Conservation (phyloP, 768 basidiomycete genomes). For the Leccinum ochraceum region DNA sequence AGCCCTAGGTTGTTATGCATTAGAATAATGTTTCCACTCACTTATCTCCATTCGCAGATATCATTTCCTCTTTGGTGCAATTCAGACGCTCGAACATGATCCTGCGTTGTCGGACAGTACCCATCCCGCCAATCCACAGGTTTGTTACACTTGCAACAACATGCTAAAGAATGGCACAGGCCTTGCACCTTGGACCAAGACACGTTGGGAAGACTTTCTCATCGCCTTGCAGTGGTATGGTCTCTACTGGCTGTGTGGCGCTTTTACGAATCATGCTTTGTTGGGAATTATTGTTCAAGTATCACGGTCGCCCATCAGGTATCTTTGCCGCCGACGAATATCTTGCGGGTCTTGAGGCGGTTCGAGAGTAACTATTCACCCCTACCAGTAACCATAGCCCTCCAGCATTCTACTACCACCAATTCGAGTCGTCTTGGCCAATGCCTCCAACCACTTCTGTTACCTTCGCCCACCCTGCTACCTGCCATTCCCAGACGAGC, state of each 20-base stretch:
- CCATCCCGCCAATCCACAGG: constrained; percentile 35
- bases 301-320: constrained; percentile 57
- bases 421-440: neutral
- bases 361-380: constrained; percentile 44
- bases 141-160: constrained; percentile 51
- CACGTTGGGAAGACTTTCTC: constrained; percentile 61
- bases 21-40: neutral
- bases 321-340: constrained; percentile 60
- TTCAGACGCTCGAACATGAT: constrained; percentile 7
- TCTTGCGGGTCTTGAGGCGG: constrained; percentile 55
- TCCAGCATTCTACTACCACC: neutral
- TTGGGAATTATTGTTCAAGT: constrained; percentile 59
- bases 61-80: constrained; percentile 4
- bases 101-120: constrained; percentile 2
- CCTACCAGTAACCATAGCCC: neutral
- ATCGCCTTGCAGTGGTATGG: constrained; percentile 54
- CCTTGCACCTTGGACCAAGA: constrained; percentile 53
- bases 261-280: constrained; percentile 15
- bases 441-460: neutral
- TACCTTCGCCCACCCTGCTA: neutral
- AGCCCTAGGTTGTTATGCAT: constrained; percentile 2
- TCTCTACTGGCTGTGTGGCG: constrained; percentile 2
- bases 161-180: constrained; percentile 56
- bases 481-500: neutral
- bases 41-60: constrained; percentile 2